Percentiles rank a stretch among this genome's conserved stretches.
Conservation (phyloP, 345 rosid genomes). For the Xanthoceras sorbifolium region DNA sequence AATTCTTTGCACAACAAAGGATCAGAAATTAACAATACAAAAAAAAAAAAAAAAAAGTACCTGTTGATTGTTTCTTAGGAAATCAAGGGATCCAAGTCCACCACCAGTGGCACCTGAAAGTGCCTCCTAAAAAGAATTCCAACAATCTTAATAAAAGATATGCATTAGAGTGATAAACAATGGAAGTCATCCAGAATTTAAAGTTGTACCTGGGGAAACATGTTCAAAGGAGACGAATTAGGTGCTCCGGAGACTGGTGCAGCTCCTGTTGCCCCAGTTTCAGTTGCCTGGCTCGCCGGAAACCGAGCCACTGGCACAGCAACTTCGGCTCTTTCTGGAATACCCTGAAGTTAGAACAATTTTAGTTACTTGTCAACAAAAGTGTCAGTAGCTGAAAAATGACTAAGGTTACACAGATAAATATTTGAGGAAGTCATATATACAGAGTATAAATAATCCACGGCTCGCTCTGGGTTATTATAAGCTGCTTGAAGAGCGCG, state of each 20-base stretch:
- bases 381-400: slow-evolving; percentile 26
- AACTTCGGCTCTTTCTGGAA: slow-evolving; percentile 83
- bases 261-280: slow-evolving; percentile 49
- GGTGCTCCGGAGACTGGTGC: slow-evolving; percentile 75
- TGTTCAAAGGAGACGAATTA: slow-evolving; percentile 90
- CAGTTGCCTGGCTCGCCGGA: slow-evolving; percentile 51
- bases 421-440: slow-evolving; percentile 18
- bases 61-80: slow-evolving; percentile 93
- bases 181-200: slow-evolving; percentile 8
- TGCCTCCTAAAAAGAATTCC: slow-evolving; percentile 53
- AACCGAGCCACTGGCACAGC: slow-evolving; percentile 62
- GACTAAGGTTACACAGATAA: slow-evolving; percentile 1
- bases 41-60: slow-evolving; percentile 28
- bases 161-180: not conserved
- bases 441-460: slow-evolving; percentile 94
- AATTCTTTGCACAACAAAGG: not conserved
- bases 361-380: slow-evolving; percentile 27
- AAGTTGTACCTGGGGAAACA: slow-evolving; percentile 86
- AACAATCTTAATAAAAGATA: slow-evolving; percentile 19
- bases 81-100: slow-evolving; percentile 84
- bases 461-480: slow-evolving; percentile 99
- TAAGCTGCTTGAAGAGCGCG: slow-evolving; percentile 98
- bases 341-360: slow-evolving; percentile 60
- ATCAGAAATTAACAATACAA: slow-evolving; percentile 9
- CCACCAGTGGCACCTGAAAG: slow-evolving; percentile 59